Evolutionary conservation across 2,329 filamentous ascomycete genomes (phyloP).

Genomic region (Phaeosphaeria sp.): DNA sequence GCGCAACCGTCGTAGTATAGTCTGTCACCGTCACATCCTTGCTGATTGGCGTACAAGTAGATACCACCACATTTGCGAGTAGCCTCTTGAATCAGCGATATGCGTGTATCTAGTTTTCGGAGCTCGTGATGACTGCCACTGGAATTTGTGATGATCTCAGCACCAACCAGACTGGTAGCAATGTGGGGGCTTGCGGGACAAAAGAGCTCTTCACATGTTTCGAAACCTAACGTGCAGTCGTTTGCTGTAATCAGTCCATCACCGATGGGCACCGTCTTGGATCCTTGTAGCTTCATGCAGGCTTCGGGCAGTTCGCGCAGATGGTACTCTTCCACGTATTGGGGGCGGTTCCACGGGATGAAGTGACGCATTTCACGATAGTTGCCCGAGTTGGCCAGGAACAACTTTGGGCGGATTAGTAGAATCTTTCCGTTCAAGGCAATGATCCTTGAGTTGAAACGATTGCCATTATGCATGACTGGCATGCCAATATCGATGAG

Average conservation of each 20-base stretch:
- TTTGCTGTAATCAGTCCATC: constrained; percentile 68
- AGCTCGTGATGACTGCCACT: constrained; percentile 73
- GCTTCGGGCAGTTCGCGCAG: constrained; percentile 53
- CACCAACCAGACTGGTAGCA: constrained; percentile 70
- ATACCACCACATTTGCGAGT: constrained; percentile 68
- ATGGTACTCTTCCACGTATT: constrained; percentile 69
- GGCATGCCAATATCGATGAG: constrained; percentile 37
- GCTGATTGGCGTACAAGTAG: constrained; percentile 59
- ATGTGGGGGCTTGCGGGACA: constrained; percentile 59
- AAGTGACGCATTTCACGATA: constrained; percentile 49
- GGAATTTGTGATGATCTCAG: constrained; percentile 73
- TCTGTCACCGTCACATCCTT: constrained; percentile 7
- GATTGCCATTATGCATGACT: constrained; percentile 66
- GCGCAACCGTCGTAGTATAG: constrained; percentile 41
- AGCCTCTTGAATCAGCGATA: constrained; percentile 71
- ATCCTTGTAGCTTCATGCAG: constrained; percentile 62
- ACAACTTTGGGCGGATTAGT: constrained; percentile 75
- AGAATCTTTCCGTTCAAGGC: constrained; percentile 71
- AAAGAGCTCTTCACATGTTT: constrained; percentile 65
- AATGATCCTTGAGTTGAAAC: constrained; percentile 71
- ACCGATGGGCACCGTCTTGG: constrained; percentile 68
- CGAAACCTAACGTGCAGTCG: constrained; percentile 69
- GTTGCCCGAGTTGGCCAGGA: constrained; percentile 69
- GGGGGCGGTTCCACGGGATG: constrained; percentile 48
- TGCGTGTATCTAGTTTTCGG: constrained; percentile 68